Evolutionary conservation across 1,139 yeast genomes (phyloP).

Genomic region (Hanseniaspora uvarum): DNA sequence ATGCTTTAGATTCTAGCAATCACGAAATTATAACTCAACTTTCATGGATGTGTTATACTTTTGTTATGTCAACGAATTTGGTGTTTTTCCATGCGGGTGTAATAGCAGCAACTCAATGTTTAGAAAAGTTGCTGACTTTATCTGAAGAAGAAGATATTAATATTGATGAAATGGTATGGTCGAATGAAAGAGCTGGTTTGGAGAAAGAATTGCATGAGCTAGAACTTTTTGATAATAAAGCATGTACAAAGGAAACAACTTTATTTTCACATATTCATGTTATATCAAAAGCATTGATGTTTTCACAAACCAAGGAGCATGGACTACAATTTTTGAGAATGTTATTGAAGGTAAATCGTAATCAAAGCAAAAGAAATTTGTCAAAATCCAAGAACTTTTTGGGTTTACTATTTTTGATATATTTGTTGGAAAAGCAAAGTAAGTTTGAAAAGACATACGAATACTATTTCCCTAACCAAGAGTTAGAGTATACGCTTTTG

Average conservation of each 20-base stretch:
- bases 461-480: conserved; percentile 34
- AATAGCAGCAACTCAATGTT: conserved; percentile 34
- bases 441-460: conserved; percentile 35
- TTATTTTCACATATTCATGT: conserved; percentile 46
- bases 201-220: conserved; percentile 36
- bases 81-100: conserved; percentile 50
- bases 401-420: conserved; percentile 48
- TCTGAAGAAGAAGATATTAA: conserved; percentile 21
- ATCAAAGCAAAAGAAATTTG: conserved; percentile 24
- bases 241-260: conserved; percentile 41
- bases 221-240: conserved; percentile 39
- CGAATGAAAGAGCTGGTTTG: conserved; percentile 36
- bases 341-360: conserved; percentile 39
- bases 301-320: conserved; percentile 50
- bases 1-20: conserved; percentile 47
- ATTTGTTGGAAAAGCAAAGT: conserved; percentile 41
- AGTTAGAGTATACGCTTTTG: conserved; percentile 33
- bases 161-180: conserved; percentile 22
- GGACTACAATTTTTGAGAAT: conserved; percentile 45
- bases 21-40: conserved; percentile 46
- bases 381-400: conserved; percentile 27
- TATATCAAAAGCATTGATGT: conserved; percentile 52
- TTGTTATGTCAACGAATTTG: conserved; percentile 35
- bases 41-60: conserved; percentile 53
- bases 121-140: conserved; percentile 28